Base-by-base conservation (phyloP, 2,329 filamentous ascomycete genomes). In the Nemania diffusa region DNA sequence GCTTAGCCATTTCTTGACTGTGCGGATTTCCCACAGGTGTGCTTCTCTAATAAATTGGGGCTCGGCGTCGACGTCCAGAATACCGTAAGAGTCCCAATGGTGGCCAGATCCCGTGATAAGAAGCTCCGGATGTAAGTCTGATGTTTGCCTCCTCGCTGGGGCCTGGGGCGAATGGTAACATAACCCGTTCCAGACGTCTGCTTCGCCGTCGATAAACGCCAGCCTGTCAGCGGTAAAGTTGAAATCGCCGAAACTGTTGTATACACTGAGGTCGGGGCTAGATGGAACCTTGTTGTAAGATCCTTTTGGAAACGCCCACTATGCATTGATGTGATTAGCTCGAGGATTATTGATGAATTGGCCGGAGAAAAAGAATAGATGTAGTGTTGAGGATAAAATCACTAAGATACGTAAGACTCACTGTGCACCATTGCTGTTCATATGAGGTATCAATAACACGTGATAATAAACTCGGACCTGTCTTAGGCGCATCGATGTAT, bases 361-460 rank as follows among this genome's bases (percentile, higher is more conserved):
- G 17, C 11, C 1, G 5, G 24, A 7, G n/a, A 24, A 7, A 22
- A 22, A 15, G 17, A 8, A 0, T 34, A n/a, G 5, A 6, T 27
- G 15, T 8, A 34, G 40, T 20, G 44, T 17, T 27, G 5, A 37
- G 0, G 4, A 17, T 53, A n/a, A n/a, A n/a, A 9, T 15, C 26
- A 5, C 15, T 13, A 6, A 27, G 24, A 5, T 15, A 29, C 20
- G 24, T n/a, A 29, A 11, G n/a, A 53, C 50, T 55, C 65, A 72
- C 70, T 26, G 72, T 80, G 70, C 85, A 87, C 84, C 84, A 87
- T 73, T 86, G 82, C 69, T 85, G 84, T 42, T 84, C 86, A 73
- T 87, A 87, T 46, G 80, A 76, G 8, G 79, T 78, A 55, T 84
- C 78, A 4, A 87, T 70, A 0, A 83, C 82, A 5, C 83, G 79